A percentile compares a stretch with the other conserved stretches of the same genome.
Conservation (phyloP, 495 filamentous ascomycete species). For the Pyrenula aspistea region DNA sequence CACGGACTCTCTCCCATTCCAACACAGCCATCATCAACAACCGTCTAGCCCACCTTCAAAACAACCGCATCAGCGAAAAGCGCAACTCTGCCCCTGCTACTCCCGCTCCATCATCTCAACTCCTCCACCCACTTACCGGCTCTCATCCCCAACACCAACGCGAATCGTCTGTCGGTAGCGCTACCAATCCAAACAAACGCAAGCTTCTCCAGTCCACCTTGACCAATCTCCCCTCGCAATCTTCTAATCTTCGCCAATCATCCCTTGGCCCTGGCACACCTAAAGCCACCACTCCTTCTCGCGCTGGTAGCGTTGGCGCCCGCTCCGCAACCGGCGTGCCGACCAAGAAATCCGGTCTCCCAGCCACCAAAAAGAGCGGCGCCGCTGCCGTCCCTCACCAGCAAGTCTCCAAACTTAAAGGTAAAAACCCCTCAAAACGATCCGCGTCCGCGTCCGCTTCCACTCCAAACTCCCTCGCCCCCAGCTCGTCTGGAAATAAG, state of each 20-base stretch:
- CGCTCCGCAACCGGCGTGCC: conserved; percentile 20
- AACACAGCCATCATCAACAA: conserved; percentile 9
- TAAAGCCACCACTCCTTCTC: conserved; percentile 57
- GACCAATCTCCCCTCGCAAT: conserved; percentile 51
- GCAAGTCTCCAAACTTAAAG: conserved; percentile 42
- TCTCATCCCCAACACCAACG: conserved; percentile 39
- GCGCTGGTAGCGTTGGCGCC: conserved; percentile 64
- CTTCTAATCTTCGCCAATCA: conserved; percentile 67
- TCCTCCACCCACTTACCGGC: conserved; percentile 29
- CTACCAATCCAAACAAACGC: conserved; percentile 55
- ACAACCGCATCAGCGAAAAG: conserved; percentile 5
- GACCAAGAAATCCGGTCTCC: conserved; percentile 32
- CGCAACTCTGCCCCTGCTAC: conserved; percentile 53
- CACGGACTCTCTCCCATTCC: conserved; percentile 34
- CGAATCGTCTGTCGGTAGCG: conserved; percentile 61
- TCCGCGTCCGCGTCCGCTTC: conserved; percentile 27
- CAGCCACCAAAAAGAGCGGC: conserved; percentile 37
- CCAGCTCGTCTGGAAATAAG: conserved; percentile 20
- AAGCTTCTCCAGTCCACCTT: conserved; percentile 57
- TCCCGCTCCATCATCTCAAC: conserved; percentile 46
- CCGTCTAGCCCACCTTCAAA: conserved; percentile 1
- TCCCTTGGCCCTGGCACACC: conserved; percentile 79
- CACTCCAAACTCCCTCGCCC: conserved; percentile 26
- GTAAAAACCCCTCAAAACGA: conserved; percentile 39
- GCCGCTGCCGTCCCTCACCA: conserved; percentile 46